phyloP scores from a whole-genome alignment of 2,329 filamentous ascomycete species.

The Penicillium sp. region DNA sequence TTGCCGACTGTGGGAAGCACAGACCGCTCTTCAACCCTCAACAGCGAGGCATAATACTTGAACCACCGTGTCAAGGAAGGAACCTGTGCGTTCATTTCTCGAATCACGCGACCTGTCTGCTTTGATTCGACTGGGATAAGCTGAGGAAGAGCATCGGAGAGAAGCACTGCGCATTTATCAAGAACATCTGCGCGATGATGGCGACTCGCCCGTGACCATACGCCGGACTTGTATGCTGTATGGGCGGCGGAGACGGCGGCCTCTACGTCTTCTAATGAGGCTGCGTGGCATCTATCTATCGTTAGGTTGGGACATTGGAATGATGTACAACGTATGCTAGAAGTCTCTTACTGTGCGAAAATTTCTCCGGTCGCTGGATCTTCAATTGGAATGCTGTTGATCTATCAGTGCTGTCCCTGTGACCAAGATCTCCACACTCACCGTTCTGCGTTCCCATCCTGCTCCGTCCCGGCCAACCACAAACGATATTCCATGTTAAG shows the following conservation, averaged over 20 bases:
- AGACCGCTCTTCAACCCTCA: constrained; percentile 65
- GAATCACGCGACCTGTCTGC: constrained; percentile 66
- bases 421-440: background rate
- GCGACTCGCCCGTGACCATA: constrained; percentile 21
- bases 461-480: constrained; percentile 21
- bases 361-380: constrained; percentile 21
- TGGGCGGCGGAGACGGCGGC: constrained; percentile 13
- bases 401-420: background rate
- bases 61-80: constrained; percentile 61
- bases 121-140: constrained; percentile 64
- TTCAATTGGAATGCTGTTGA: constrained; percentile 18
- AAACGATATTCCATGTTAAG: constrained; percentile 11
- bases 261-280: constrained; percentile 17
- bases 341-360: constrained; percentile 16
- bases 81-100: constrained; percentile 70
- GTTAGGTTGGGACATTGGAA: background rate
- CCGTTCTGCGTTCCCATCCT: constrained; percentile 11
- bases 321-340: accelerated
- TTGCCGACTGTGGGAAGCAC: constrained; percentile 60
- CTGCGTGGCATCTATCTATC: constrained; percentile 17
- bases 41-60: constrained; percentile 66
- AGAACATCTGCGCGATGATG: constrained; percentile 25
- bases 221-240: constrained; percentile 14
- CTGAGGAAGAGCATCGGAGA: constrained; percentile 42
- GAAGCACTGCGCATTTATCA: constrained; percentile 18